A percentile compares a stretch with the other conserved stretches of the same genome.
Conservation (phyloP, 441 rosid species). For the Populus hybrid region DNA sequence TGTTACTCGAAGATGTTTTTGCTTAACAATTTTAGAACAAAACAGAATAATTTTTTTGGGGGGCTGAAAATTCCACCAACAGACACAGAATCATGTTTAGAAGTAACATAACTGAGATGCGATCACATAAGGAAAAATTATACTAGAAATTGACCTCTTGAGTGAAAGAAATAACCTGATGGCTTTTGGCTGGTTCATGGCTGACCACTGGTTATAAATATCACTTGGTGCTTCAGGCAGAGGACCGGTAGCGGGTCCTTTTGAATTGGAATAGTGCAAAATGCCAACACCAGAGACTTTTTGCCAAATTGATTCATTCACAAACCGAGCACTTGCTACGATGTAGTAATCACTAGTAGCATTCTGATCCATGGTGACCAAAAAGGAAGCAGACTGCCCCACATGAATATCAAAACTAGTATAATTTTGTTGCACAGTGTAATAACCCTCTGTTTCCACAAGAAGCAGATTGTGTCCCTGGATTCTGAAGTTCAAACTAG, state of each 20-base stretch:
- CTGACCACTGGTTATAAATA: conserved; percentile 64
- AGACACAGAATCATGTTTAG: neutral
- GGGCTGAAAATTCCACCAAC: neutral
- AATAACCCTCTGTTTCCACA: conserved; percentile 80
- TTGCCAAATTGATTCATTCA: conserved; percentile 83
- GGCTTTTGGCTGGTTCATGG: conserved; percentile 79
- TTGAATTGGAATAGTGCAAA: conserved; percentile 89
- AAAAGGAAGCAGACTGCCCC: conserved; percentile 85
- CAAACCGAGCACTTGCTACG: conserved; percentile 92
- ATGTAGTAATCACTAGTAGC: conserved; percentile 81
- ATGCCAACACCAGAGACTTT: conserved; percentile 87
- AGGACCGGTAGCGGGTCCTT: conserved; percentile 77
- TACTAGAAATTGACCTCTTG: neutral
- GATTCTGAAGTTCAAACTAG: conserved; percentile 85
- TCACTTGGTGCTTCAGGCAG: conserved; percentile 70
- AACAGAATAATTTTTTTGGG: neutral
- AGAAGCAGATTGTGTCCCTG: conserved; percentile 83
- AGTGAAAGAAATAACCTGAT: conserved; percentile 52
- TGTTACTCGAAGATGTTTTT: neutral
- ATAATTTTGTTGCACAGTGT: conserved; percentile 66
- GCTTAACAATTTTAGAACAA: neutral
- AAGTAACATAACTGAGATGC: neutral
- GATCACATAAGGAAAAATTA: neutral
- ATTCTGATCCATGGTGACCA: conserved; percentile 88
- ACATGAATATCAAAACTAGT: conserved; percentile 80